Evolutionary conservation across 495 filamentous ascomycete genomes (phyloP), one percentile per base, ranked within the genome.

Genomic region (Hypoxylon subgilvum): DNA sequence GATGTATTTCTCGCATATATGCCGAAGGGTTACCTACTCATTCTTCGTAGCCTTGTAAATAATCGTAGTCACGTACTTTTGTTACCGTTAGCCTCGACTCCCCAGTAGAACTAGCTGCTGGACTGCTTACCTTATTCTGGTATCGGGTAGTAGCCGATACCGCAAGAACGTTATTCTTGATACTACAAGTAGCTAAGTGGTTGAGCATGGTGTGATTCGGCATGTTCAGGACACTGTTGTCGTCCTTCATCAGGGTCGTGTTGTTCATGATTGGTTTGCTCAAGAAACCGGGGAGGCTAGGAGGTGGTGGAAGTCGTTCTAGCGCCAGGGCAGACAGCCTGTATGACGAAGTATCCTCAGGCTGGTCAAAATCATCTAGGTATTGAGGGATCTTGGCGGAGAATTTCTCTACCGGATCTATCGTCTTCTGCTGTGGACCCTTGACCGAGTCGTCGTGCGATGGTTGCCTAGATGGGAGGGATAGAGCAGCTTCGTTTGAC

Each of bases 201-300:
- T 98, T 98, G 61, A 98, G 74, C 19, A 98, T 91, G 2, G 94
- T 96, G 61, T 98, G 94, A 63, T 97, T 98, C 10, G 94, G 94
- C 78, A 96, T 92, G 44, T 86, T 92, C 31, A 98, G 74, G 35
- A 98, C 95, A 74, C 92, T 96, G 72, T 90, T 95, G 69, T 98
- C 94, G 73, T 97, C 94, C 75, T 97, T 97, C 79, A 96, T 92
- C 1, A 91, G 84, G 5, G 87, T 93, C 5, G 84, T 86, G 35
- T 88, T 88, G 69, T 98, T 98, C 52, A 98, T 75, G 47, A 98
- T 96, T 13, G 92, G 93, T 72, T 96, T 96, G 39, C 88, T 88
- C 30, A 98, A 77, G 78, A 98, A 97, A 52, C 94, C 83, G 21
- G 94, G 94, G 13, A 98, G 79, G 57, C 83, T 86, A 14, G 94